Evolutionary conservation across 306 rosid species (phyloP).

Genomic region (Gastrolobium villosum): DNA sequence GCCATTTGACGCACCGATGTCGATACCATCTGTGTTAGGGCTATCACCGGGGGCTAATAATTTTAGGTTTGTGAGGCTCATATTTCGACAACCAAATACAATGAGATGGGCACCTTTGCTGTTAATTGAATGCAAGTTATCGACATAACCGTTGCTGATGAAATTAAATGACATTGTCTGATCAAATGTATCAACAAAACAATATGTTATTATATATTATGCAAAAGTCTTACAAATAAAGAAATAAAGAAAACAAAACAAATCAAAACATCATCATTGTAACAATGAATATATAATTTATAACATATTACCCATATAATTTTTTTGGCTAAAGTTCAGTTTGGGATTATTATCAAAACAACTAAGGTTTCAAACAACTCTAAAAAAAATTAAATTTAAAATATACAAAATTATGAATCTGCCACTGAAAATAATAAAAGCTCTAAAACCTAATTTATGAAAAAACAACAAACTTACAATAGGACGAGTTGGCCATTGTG

Average conservation of each 20-base stretch:
- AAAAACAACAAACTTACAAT: slow-evolving; percentile 42
- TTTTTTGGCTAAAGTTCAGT: too few relatives aligned
- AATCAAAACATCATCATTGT: too few relatives aligned
- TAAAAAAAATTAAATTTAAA: too few relatives aligned
- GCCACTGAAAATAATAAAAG: too few relatives aligned
- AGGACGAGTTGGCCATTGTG: slow-evolving; percentile 53
- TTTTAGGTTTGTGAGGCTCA: slow-evolving; percentile 48
- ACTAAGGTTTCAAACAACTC: too few relatives aligned
- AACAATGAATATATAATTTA: too few relatives aligned
- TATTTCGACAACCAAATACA: slow-evolving; percentile 53
- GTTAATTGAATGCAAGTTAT: slow-evolving; percentile 57
- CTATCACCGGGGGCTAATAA: slow-evolving; percentile 60
- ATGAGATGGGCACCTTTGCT: slow-evolving; percentile 63
- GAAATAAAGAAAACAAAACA: not conserved
- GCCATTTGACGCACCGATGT: slow-evolving; percentile 51
- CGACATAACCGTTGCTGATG: slow-evolving; percentile 55
- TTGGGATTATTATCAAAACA: too few relatives aligned
- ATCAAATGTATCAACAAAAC: not conserved
- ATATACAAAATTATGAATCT: too few relatives aligned
- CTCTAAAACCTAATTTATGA: not conserved
- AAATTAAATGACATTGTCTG: slow-evolving; percentile 69
- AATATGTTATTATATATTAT: not conserved
- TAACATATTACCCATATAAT: too few relatives aligned
- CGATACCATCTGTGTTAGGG: slow-evolving; percentile 83
- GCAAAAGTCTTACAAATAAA: not conserved